Percentiles rank a stretch among this genome's conserved stretches.
Conservation (phyloP, 257 asterid species). For the Mentha longifolia region DNA sequence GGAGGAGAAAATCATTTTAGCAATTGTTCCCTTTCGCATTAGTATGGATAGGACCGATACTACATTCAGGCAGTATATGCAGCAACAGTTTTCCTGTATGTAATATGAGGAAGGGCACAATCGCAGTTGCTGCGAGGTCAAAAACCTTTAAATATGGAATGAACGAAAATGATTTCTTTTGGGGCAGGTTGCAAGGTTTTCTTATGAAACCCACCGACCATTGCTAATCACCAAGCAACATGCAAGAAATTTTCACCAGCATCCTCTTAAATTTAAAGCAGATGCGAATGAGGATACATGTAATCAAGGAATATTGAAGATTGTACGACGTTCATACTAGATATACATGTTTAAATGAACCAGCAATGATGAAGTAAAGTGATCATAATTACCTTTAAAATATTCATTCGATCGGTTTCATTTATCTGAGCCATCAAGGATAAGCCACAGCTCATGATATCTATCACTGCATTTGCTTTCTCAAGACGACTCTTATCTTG, state of each 20-base stretch:
- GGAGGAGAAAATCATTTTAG: slow-evolving; percentile 17
- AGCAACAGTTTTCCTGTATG: slow-evolving; percentile 1
- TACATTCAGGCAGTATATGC: slow-evolving; percentile 18
- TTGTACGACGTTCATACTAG: slow-evolving; percentile 15
- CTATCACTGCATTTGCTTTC: slow-evolving; percentile 93
- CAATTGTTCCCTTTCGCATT: background rate
- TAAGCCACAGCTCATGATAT: slow-evolving; percentile 90
- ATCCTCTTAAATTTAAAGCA: slow-evolving; percentile 19
- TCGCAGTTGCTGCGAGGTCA: slow-evolving; percentile 17
- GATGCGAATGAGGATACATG: slow-evolving; percentile 22
- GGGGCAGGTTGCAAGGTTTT: background rate
- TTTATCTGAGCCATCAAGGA: slow-evolving; percentile 94
- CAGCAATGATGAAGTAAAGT: slow-evolving; percentile 19
- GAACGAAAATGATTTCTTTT: background rate
- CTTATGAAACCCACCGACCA: slow-evolving; percentile 12
- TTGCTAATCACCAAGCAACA: slow-evolving; percentile 17
- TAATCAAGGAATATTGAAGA: slow-evolving; percentile 17
- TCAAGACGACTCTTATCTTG: slow-evolving; percentile 75
- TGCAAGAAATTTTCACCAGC: slow-evolving; percentile 19
- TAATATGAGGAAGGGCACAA: slow-evolving; percentile 10
- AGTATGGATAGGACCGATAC: slow-evolving; percentile 18
- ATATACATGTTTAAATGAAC: slow-evolving; percentile 17
- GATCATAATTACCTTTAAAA: slow-evolving; percentile 68
- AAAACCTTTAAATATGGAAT: slow-evolving; percentile 13
- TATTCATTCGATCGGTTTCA: slow-evolving; percentile 96